Evolutionary conservation across 257 asterid genomes (phyloP).

Genomic region (Penstemon eatonii): DNA sequence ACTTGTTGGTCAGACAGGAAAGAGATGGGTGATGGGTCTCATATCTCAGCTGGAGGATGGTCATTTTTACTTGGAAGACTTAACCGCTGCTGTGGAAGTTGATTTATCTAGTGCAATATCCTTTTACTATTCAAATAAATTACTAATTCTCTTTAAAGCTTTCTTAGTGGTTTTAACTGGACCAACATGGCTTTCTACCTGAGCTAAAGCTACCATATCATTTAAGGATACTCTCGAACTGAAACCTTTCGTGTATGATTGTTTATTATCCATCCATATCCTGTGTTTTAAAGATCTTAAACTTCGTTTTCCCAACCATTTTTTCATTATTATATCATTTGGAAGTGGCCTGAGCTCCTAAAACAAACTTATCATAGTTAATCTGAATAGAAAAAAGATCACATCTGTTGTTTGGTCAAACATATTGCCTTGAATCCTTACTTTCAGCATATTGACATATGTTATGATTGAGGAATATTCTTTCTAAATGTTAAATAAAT

Average conservation of each 20-base stretch:
- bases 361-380: not conserved
- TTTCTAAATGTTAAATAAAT: conserved; percentile 3
- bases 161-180: conserved; percentile 9
- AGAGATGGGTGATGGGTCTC: conserved; percentile 92
- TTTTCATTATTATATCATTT: conserved; percentile 8
- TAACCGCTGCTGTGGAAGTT: conserved; percentile 87
- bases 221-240: not conserved
- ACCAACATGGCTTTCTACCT: not conserved
- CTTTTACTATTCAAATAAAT: conserved; percentile 37
- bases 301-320: not conserved
- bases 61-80: conserved; percentile 97
- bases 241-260: not conserved
- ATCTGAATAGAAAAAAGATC: not conserved
- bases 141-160: not conserved
- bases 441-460: conserved; percentile 6
- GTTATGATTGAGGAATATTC: conserved; percentile 4
- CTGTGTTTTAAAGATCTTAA: not conserved
- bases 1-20: conserved; percentile 81
- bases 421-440: conserved; percentile 11
- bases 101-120: conserved; percentile 95
- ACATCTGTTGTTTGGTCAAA: not conserved
- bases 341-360: conserved; percentile 3
- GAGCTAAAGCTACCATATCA: not conserved
- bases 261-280: conserved; percentile 21
- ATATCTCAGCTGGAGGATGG: conserved; percentile 99